Evolutionary conservation across 768 basidiomycete species (phyloP), one percentile per base, ranked within the genome.

Genomic region (Naematelia aurantialba): DNA sequence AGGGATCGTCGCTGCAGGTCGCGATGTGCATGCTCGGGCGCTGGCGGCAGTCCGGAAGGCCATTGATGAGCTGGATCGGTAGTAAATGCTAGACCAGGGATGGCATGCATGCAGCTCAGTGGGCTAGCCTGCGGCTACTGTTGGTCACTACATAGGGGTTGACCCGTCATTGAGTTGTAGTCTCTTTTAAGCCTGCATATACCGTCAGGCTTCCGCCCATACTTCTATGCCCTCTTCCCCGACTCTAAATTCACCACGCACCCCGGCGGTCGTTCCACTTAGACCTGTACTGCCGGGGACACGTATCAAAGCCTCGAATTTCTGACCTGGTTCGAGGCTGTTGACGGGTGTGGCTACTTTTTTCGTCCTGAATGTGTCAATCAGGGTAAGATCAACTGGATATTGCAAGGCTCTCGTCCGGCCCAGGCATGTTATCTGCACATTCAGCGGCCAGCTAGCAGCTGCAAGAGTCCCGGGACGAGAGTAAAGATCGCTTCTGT

Each of bases 1-100:
- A 70, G 94, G 94, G 0, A 83, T 98, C 21, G 82, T 98, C 5
- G 93, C 89, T 29, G 85, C 88, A 17, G 85, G 86, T 8, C 85
- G 83, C 70, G 85, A 83, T 5, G 81, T 86, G 1, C 90, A 96
- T 65, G 69, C 79, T 0, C 79, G 80, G 26, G 86, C 92, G 1
- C 78, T 97, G 14, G 83, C 82, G 48, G 91, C 90, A 0, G 84
- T 97, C 4, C 83, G 85, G 76, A 79, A 81, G 63, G 87, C 86
- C 1, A 65, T 76, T 50, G 76, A 74, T 52, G 39, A 39, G 47
- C 21, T 50, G 31, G 24, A 58, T 46, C 39, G 34, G 17, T 17
- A 39, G 34, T 17, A 8, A 39, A 39, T 39, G 24, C 22, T 10
- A 50, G 29, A 54, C n/a, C 31, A 30, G 27, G 39, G 24, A 51